phyloP scores from a whole-genome alignment of 495 filamentous ascomycete species.

The Talaromyces nanjingensis region DNA sequence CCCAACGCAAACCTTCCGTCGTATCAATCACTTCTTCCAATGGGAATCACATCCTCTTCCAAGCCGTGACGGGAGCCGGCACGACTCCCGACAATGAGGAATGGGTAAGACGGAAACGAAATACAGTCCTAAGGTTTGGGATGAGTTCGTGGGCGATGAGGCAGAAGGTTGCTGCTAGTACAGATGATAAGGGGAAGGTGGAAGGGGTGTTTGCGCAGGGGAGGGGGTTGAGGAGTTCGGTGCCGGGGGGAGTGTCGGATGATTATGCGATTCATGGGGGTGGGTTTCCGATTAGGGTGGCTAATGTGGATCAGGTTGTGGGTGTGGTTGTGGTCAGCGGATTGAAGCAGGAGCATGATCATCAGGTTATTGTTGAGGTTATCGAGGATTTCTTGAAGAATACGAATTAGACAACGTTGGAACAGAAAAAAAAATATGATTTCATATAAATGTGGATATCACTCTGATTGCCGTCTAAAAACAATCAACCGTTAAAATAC shows the following conservation, averaged over 20 bases:
- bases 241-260: constrained; percentile 40
- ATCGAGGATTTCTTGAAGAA: constrained; percentile 40
- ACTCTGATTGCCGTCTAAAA: constrained; percentile 10
- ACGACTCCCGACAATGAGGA: constrained; percentile 56
- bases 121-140: constrained; percentile 65
- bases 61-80: constrained; percentile 47
- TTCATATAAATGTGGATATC: constrained; percentile 17
- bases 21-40: constrained; percentile 60
- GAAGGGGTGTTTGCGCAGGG: constrained; percentile 52
- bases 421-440: not conserved
- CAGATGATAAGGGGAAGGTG: constrained; percentile 23
- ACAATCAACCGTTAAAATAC: constrained; percentile 10
- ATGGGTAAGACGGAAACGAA: constrained; percentile 56
- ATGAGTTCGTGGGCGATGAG: constrained; percentile 59
- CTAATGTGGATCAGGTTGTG: constrained; percentile 63
- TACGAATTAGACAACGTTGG: constrained; percentile 2
- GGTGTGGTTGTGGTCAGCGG: constrained; percentile 70
- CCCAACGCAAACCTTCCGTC: constrained; percentile 44
- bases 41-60: constrained; percentile 54
- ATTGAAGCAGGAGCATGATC: constrained; percentile 70
- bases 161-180: constrained; percentile 40
- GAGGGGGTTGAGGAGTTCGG: constrained; percentile 39
- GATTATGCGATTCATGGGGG: constrained; percentile 73
- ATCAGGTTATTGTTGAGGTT: constrained; percentile 63
- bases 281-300: constrained; percentile 61